These are phyloP conservation scores for Fusarium torreyae DNA, from an alignment of 2,329 filamentous ascomycete species.

Conservation along the genomic window DNA sequence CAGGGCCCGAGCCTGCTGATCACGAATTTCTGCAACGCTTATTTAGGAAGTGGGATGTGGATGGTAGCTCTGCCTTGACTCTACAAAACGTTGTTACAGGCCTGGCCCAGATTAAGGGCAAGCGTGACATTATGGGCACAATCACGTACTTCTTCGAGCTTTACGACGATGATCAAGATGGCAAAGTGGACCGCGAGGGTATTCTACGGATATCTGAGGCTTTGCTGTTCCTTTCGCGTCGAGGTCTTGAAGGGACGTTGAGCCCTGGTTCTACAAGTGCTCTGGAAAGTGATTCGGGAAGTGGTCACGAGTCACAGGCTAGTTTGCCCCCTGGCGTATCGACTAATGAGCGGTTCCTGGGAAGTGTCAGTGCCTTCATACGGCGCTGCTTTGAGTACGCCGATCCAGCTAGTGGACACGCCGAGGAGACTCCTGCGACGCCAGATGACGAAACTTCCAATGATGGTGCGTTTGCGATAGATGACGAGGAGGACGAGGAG, in stretches of 20 bases:
- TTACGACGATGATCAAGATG: slow-evolving; percentile 93
- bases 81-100: slow-evolving; percentile 94
- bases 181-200: slow-evolving; percentile 93
- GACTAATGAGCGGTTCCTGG: slow-evolving; percentile 89
- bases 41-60: slow-evolving; percentile 89
- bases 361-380: slow-evolving; percentile 96
- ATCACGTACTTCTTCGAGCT: slow-evolving; percentile 99
- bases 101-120: slow-evolving; percentile 91
- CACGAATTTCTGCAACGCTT: slow-evolving; percentile 94
- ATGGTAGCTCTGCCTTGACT: slow-evolving; percentile 82
- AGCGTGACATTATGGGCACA: slow-evolving; percentile 95
- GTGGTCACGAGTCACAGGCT: slow-evolving; percentile 53
- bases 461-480: slow-evolving; percentile 78
- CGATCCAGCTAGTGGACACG: slow-evolving; percentile 80
- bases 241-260: slow-evolving; percentile 84
- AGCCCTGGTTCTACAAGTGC: slow-evolving; percentile 74
- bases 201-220: slow-evolving; percentile 96
- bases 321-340: slow-evolving; percentile 67
- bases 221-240: slow-evolving; percentile 89
- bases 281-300: slow-evolving; percentile 59
- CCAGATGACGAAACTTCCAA: slow-evolving; percentile 47
- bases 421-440: slow-evolving; percentile 50
- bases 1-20: slow-evolving; percentile 80
- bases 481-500: slow-evolving; percentile 76
- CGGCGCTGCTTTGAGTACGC: slow-evolving; percentile 98